A percentile compares a stretch with the other conserved stretches of the same genome.
Evolutionary conservation across 164 flowering plant genomes (phyloP).

Genomic region (Piper betle): DNA sequence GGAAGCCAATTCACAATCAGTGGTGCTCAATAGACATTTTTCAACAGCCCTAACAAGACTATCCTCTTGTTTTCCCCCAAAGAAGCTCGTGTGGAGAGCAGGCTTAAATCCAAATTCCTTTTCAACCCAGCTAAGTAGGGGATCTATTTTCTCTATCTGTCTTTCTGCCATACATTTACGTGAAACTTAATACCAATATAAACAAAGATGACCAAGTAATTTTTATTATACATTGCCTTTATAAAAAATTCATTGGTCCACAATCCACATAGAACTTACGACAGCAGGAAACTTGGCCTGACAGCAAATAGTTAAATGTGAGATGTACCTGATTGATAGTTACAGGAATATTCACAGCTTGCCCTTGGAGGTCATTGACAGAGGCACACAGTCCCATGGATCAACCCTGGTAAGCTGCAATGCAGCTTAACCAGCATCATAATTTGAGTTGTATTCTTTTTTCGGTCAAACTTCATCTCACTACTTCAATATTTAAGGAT

Average conservation of each 20-base stretch:
- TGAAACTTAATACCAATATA: neutral
- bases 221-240: no score
- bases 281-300: neutral
- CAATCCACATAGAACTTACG: neutral
- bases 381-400: no score
- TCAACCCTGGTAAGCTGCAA: no score
- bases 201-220: no score
- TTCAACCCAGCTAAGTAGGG: constrained; percentile 73
- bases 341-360: no score
- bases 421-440: no score
- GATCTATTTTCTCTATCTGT: constrained; percentile 80
- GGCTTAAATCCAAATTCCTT: constrained; percentile 84
- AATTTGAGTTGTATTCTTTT: no score
- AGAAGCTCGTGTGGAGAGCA: constrained; percentile 55
- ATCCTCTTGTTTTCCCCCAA: constrained; percentile 88
- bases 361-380: no score
- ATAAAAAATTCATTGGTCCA: neutral
- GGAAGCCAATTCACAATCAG: constrained; percentile 74
- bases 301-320: no score
- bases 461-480: no score
- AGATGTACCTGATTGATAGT: no score
- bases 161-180: constrained; percentile 29
- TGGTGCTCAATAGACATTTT: constrained; percentile 46
- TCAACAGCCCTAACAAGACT: constrained; percentile 59
- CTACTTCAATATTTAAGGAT: no score